These are phyloP conservation scores for Trichoderma sp. DNA, from an alignment of 2,329 filamentous ascomycete genomes.

Conservation along the genomic window DNA sequence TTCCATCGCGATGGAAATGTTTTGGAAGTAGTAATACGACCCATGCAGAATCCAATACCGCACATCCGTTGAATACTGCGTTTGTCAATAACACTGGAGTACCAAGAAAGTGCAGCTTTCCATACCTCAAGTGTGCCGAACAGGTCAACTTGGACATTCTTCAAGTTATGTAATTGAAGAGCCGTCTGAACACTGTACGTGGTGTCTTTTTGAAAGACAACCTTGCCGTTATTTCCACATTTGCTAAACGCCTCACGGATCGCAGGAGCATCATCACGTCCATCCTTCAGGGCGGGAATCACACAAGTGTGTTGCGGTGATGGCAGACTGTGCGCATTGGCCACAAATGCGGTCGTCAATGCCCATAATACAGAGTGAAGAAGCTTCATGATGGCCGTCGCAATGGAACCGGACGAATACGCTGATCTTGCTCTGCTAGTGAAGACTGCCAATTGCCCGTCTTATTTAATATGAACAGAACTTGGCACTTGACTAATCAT, in stretches of 20 bases:
- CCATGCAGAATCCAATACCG: constrained; percentile 7
- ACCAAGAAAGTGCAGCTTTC: background rate
- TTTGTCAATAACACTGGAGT: background rate
- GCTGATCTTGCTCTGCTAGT: background rate
- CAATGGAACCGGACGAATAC: background rate
- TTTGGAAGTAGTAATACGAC: constrained; percentile 6
- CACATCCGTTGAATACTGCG: constrained; percentile 6
- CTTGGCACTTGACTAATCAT: background rate
- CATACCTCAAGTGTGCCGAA: background rate
- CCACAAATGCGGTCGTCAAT: background rate
- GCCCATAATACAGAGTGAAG: background rate
- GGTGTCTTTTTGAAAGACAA: background rate
- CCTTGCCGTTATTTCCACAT: constrained; percentile 2
- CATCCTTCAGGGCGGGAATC: background rate
- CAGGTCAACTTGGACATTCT: background rate
- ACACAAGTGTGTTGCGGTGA: background rate
- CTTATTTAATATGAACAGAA: background rate
- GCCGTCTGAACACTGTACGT: background rate
- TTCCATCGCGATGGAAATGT: constrained; percentile 4
- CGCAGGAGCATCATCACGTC: background rate
- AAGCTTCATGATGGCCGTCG: background rate
- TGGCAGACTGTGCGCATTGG: background rate
- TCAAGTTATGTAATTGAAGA: background rate
- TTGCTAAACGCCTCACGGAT: background rate
- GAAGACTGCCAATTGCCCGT: too few species aligned